phyloP scores from a whole-genome alignment of 306 rosid genomes.

The Vigna hirtella region DNA sequence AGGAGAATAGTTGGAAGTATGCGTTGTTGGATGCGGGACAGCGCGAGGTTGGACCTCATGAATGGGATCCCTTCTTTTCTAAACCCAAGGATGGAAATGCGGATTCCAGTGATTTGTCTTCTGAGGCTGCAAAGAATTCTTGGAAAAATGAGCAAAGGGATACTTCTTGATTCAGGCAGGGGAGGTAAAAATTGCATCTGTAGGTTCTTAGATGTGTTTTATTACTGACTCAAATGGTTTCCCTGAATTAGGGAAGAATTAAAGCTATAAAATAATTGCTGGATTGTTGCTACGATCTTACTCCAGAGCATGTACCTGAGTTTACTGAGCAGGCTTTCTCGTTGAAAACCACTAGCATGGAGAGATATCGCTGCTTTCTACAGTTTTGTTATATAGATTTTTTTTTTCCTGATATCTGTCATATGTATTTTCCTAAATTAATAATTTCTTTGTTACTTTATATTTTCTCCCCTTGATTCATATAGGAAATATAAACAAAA shows the following conservation, averaged over 20 bases:
- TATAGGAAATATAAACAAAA: conserved; percentile 55
- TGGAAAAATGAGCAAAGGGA: conserved; percentile 88
- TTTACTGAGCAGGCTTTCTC: conserved; percentile 41
- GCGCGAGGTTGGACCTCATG: conserved; percentile 91
- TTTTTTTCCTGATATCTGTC: conserved; percentile 33
- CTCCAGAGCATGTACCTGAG: conserved; percentile 39
- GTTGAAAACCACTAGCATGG: conserved; percentile 42
- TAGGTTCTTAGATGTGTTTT: conserved; percentile 32
- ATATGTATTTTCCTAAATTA: conserved; percentile 54
- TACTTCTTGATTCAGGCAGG: conserved; percentile 51
- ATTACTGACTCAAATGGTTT: conserved; percentile 40
- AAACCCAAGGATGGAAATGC: conserved; percentile 85
- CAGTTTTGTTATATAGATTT: conserved; percentile 54
- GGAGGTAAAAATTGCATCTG: conserved; percentile 33
- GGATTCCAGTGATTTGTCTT: conserved; percentile 70
- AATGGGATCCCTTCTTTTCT: conserved; percentile 99
- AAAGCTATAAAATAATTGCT: conserved; percentile 28
- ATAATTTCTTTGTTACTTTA: conserved; percentile 37
- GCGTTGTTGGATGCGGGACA: conserved; percentile 89
- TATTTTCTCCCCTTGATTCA: conserved; percentile 43
- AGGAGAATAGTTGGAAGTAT: conserved; percentile 98
- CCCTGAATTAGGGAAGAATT: conserved; percentile 46
- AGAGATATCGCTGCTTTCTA: conserved; percentile 47
- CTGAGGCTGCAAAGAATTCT: conserved; percentile 86
- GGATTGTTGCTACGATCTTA: conserved; percentile 25